phyloP scores from a whole-genome alignment of 2,329 filamentous ascomycete genomes.

The Sporothrix protearum region DNA sequence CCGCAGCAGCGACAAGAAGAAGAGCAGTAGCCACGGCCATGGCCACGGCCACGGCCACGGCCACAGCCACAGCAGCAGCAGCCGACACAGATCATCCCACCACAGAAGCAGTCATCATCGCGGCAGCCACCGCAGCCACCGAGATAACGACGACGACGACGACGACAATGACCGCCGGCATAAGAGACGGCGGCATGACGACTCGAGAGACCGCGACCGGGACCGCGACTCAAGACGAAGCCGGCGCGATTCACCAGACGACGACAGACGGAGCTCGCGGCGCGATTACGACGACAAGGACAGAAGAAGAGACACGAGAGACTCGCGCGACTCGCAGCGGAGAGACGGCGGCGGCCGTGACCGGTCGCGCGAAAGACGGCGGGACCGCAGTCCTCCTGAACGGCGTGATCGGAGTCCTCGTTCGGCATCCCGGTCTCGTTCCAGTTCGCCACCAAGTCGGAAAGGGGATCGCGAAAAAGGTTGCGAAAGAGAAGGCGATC shows the following conservation, averaged over 20 bases:
- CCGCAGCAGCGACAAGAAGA: conserved; percentile 34
- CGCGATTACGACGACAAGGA: neutral
- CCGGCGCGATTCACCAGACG: neutral
- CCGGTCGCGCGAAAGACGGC: conserved; percentile 7
- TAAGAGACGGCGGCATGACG: conserved; percentile 32
- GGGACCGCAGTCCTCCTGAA: conserved; percentile 4
- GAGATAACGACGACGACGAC: conserved; percentile 44
- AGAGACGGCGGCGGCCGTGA: neutral
- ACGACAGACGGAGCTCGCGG: neutral
- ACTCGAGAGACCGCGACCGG: conserved; percentile 28
- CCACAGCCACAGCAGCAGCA: conserved; percentile 28
- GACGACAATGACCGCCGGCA: conserved; percentile 26
- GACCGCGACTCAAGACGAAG: neutral
- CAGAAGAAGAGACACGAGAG: neutral
- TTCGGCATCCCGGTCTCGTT: neutral
- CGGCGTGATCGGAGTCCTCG: conserved; percentile 1
- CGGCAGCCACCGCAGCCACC: conserved; percentile 42
- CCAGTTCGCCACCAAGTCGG: neutral
- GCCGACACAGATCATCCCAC: conserved; percentile 23
- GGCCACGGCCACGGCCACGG: too few relatives aligned
- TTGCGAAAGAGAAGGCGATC: conserved; percentile 36
- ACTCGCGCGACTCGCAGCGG: neutral
- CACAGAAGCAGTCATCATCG: conserved; percentile 32
- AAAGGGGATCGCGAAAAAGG: neutral
- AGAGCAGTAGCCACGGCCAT: too few relatives aligned